A percentile compares a stretch with the other conserved stretches of the same genome.
These are phyloP conservation scores for Chenopodium album DNA, from an alignment of 148 eudicot genomes.

Conservation along the genomic window DNA sequence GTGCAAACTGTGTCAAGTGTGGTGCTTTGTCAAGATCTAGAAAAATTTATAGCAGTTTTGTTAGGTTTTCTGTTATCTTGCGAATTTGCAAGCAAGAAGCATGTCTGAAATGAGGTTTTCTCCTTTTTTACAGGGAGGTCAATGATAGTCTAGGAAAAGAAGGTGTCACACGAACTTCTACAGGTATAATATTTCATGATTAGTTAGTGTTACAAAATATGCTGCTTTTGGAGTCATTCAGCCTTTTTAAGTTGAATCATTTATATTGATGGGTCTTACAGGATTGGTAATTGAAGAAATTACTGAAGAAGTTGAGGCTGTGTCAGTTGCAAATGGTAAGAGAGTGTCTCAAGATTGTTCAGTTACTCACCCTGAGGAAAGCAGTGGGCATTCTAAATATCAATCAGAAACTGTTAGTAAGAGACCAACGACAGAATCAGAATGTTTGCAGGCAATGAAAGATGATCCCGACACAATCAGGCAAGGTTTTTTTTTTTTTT, in stretches of 20 bases:
- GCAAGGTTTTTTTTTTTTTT: constrained; percentile 22
- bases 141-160: constrained; percentile 47
- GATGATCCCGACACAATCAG: constrained; percentile 83
- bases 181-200: constrained; percentile 41
- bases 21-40: background rate
- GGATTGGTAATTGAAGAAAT: constrained; percentile 91
- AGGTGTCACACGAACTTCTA: constrained; percentile 44
- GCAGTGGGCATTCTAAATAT: constrained; percentile 31
- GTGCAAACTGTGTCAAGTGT: background rate
- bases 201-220: background rate
- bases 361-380: constrained; percentile 37
- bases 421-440: constrained; percentile 47
- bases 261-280: constrained; percentile 26
- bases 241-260: constrained; percentile 6
- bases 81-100: background rate
- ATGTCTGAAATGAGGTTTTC: constrained; percentile 11
- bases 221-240: constrained; percentile 15
- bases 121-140: constrained; percentile 48
- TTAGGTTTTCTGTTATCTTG: background rate
- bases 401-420: constrained; percentile 29
- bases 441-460: constrained; percentile 54
- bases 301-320: constrained; percentile 57
- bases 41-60: background rate
- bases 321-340: constrained; percentile 33
- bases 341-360: constrained; percentile 35